These are phyloP conservation scores for Pachysandra terminalis DNA, from an alignment of 164 flowering plant species.

Conservation along the genomic window DNA sequence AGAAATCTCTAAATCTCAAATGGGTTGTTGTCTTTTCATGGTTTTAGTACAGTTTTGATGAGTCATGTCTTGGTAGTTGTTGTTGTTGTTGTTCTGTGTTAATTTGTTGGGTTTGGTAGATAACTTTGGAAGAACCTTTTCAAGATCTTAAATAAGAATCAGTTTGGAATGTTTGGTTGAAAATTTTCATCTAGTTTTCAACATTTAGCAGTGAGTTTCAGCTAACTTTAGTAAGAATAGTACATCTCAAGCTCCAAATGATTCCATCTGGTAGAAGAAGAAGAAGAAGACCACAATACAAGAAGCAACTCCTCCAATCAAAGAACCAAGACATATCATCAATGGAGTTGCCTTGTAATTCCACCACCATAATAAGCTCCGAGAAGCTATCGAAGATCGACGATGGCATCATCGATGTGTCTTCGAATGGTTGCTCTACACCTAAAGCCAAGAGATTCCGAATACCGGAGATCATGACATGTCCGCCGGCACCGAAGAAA, in stretches of 20 bases:
- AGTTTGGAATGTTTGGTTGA: neutral
- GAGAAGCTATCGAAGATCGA: constrained; percentile 2
- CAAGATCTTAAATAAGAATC: neutral
- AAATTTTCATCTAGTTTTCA: neutral
- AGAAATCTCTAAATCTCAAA: neutral
- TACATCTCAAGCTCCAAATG: neutral
- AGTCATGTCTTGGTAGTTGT: neutral
- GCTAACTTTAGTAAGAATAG: neutral
- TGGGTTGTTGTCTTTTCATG: neutral
- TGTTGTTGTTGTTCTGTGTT: too few species aligned
- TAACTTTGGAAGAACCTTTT: neutral
- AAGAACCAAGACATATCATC: neutral
- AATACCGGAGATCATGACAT: constrained; percentile 34
- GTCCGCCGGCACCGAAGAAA: constrained; percentile 66
- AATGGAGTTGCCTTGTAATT: neutral
- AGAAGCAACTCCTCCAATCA: neutral
- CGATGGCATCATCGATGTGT: neutral
- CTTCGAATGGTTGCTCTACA: constrained; percentile 25
- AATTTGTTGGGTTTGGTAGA: neutral
- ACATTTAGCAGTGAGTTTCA: neutral
- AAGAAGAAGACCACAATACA: constrained; percentile 1
- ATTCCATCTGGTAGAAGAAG: neutral
- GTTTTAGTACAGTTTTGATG: neutral
- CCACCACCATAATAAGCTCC: constrained; percentile 5
- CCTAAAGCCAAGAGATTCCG: constrained; percentile 37